phyloP scores from a whole-genome alignment of 1,284 basidiomycete genomes.

The Bondarzewia mesenterica region DNA sequence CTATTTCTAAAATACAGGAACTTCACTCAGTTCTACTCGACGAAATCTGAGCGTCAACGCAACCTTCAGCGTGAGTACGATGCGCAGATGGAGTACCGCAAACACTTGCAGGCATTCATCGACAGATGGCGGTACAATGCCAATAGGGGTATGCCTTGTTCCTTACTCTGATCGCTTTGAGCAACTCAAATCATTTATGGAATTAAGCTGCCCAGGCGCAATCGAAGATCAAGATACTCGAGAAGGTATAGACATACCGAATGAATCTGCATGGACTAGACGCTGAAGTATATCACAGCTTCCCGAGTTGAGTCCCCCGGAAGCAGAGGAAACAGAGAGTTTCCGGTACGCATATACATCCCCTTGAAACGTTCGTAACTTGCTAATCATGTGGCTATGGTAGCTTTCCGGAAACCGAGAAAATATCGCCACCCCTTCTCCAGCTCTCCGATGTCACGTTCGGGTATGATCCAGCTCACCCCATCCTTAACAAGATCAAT shows the following conservation, averaged over 20 bases:
- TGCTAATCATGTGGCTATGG: not conserved
- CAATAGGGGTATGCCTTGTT: conserved; percentile 52
- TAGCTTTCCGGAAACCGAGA: conserved; percentile 89
- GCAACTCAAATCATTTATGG: not conserved
- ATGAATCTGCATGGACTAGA: not conserved
- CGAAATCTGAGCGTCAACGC: conserved; percentile 89
- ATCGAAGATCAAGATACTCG: conserved; percentile 96
- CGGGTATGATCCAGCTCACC: conserved; percentile 79
- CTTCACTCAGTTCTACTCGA: conserved; percentile 98
- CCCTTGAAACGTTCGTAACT: not conserved
- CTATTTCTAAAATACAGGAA: too few species aligned
- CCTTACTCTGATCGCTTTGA: not conserved
- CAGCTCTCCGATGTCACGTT: conserved; percentile 92
- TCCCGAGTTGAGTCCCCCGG: conserved; percentile 89
- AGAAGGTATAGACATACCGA: conserved; percentile 52
- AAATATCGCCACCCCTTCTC: conserved; percentile 93
- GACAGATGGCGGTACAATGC: conserved; percentile 96
- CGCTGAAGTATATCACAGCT: conserved; percentile 36
- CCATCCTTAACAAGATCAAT: conserved; percentile 77
- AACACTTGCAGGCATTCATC: conserved; percentile 95
- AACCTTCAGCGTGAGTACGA: conserved; percentile 95
- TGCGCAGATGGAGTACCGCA: conserved; percentile 89
- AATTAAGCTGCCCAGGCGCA: conserved; percentile 83
- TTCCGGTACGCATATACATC: conserved; percentile 52
- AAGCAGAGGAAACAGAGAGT: conserved; percentile 81